These are phyloP conservation scores for Euphrasia confusa DNA, from an alignment of 257 asterid genomes.

Conservation along the genomic window DNA sequence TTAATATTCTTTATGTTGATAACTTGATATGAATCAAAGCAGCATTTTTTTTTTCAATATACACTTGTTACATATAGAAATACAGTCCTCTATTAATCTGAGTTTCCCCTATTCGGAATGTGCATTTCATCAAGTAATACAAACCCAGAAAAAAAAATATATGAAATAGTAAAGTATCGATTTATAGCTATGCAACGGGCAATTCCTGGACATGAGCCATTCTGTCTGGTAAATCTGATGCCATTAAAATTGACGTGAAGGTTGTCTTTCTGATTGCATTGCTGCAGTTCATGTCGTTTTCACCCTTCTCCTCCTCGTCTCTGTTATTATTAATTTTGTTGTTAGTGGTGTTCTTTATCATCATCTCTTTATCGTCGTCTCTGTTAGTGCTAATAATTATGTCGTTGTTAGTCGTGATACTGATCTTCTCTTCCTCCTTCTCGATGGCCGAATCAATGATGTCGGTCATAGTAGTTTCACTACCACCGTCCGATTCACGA, in stretches of 20 bases:
- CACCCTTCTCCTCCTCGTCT: slow-evolving; percentile 25
- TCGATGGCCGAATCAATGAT: background rate
- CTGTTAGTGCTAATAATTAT: too few relatives aligned
- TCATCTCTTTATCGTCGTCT: too few relatives aligned
- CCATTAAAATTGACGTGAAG: slow-evolving; percentile 13
- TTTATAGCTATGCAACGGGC: slow-evolving; percentile 24
- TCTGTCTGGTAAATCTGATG: slow-evolving; percentile 31
- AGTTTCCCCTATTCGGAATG: too few relatives aligned
- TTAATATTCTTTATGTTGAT: background rate
- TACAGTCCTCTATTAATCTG: too few relatives aligned
- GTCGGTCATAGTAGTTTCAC: background rate
- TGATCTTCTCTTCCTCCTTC: slow-evolving; percentile 9
- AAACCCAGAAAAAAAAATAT: too few relatives aligned
- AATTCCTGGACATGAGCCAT: slow-evolving; percentile 36
- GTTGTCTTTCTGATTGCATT: slow-evolving; percentile 34
- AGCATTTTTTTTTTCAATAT: too few relatives aligned
- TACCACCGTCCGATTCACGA: background rate
- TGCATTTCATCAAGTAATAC: too few relatives aligned
- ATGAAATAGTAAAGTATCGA: too few relatives aligned
- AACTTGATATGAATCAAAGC: background rate
- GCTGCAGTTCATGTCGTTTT: slow-evolving; percentile 32
- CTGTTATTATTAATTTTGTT: background rate
- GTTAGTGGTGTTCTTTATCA: background rate
- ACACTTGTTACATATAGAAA: too few relatives aligned
- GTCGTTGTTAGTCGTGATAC: background rate